Percentiles rank a stretch among this genome's conserved stretches.
These are phyloP conservation scores for Elymus sibiricus DNA, from an alignment of 176 grass and related monocot species.

Conservation along the genomic window DNA sequence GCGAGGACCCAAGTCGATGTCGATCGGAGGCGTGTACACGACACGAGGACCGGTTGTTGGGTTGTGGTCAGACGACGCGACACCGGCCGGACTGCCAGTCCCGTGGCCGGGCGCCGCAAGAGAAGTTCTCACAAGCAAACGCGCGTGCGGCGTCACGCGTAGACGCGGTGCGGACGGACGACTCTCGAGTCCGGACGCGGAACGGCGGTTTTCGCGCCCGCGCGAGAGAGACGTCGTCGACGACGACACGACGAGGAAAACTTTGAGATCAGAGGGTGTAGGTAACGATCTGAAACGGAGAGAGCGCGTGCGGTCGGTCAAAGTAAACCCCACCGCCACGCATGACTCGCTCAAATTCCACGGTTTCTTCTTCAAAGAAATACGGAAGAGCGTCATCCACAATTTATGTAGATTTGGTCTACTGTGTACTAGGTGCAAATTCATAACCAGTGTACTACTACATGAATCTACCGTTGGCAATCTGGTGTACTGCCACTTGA, in stretches of 20 bases:
- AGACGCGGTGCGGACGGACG: not conserved
- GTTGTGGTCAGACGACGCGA: not conserved
- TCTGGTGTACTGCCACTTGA: not conserved
- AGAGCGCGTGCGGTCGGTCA: not conserved
- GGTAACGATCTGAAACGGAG: not conserved
- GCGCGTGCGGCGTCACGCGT: not conserved
- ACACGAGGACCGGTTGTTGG: not conserved
- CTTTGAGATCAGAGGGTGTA: not conserved
- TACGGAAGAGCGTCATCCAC: not conserved
- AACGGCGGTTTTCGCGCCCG: not conserved
- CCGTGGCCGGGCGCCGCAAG: not conserved
- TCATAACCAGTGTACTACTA: not conserved
- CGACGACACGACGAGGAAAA: constrained; percentile 1
- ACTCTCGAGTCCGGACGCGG: not conserved
- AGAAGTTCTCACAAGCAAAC: not conserved
- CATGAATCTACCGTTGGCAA: not conserved
- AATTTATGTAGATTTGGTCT: not conserved
- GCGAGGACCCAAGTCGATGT: not conserved
- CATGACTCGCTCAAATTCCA: not conserved
- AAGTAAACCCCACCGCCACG: constrained; percentile 15
- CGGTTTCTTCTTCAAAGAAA: not conserved
- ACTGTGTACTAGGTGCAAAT: no score
- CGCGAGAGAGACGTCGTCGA: not conserved
- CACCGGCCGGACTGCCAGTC: not conserved
- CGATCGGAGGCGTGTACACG: not conserved